phyloP scores from a whole-genome alignment of 805 yeast species.

The Spathaspora boniae region DNA sequence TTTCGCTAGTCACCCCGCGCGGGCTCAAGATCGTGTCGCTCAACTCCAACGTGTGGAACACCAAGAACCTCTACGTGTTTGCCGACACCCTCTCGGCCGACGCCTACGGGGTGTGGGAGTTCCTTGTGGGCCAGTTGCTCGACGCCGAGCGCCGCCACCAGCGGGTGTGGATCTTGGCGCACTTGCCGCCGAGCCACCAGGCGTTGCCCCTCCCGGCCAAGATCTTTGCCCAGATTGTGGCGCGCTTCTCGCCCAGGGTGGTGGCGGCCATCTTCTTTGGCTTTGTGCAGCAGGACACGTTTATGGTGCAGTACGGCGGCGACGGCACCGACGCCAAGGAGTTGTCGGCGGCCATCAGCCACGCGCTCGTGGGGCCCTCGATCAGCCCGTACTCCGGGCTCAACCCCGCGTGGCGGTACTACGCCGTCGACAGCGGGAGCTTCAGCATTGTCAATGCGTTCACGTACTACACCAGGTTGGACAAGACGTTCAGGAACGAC shows the following conservation, averaged over 20 bases:
- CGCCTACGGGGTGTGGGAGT: slow-evolving; percentile 59
- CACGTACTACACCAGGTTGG: slow-evolving; percentile 58
- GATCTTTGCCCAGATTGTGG: slow-evolving; percentile 53
- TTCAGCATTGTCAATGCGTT: slow-evolving; percentile 58
- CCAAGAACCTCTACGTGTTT: slow-evolving; percentile 49
- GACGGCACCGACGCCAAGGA: slow-evolving; percentile 29
- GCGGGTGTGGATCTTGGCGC: slow-evolving; percentile 73
- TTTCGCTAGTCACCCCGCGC: slow-evolving; percentile 48
- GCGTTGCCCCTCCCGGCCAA: slow-evolving; percentile 60
- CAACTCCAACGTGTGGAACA: slow-evolving; percentile 68
- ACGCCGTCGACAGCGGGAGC: slow-evolving; percentile 59
- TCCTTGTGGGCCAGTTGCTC: slow-evolving; percentile 58
- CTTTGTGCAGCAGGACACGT: slow-evolving; percentile 69
- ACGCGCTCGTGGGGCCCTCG: slow-evolving; percentile 66
- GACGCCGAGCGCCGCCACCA: slow-evolving; percentile 55
- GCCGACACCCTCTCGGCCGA: slow-evolving; percentile 38
- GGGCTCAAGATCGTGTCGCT: slow-evolving; percentile 61
- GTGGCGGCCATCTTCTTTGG: slow-evolving; percentile 71
- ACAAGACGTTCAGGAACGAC: slow-evolving; percentile 50
- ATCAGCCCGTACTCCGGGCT: slow-evolving; percentile 57
- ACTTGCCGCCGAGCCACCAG: slow-evolving; percentile 58
- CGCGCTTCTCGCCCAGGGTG: slow-evolving; percentile 65
- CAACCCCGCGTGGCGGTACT: slow-evolving; percentile 74
- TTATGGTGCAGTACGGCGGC: slow-evolving; percentile 52
- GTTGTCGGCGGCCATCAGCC: slow-evolving; percentile 45